Conservation (phyloP, 2,329 filamentous ascomycete species). For the Aspergillus ochraceoroseus region DNA sequence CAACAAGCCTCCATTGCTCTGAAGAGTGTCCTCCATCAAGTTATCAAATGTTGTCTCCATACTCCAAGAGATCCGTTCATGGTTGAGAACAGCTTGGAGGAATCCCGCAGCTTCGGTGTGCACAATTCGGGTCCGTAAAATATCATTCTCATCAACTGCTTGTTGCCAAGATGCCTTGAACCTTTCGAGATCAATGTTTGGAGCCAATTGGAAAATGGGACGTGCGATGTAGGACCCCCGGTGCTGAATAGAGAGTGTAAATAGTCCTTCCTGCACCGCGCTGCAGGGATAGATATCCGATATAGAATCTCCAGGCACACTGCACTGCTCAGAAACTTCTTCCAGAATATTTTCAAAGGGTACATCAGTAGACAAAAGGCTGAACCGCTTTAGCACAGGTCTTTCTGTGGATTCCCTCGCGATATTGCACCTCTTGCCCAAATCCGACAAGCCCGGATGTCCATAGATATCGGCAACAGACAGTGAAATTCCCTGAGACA, state of each 20-base stretch:
- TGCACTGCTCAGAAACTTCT: conserved; percentile 32
- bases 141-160: conserved; percentile 43
- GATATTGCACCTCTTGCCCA: conserved; percentile 35
- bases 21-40: conserved; percentile 23
- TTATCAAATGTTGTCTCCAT: conserved; percentile 26
- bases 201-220: conserved; percentile 40
- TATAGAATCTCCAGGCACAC: conserved; percentile 28
- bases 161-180: conserved; percentile 48
- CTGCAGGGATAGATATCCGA: conserved; percentile 44
- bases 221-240: conserved; percentile 48
- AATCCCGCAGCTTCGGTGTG: conserved; percentile 37
- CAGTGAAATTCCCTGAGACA: conserved; percentile 38
- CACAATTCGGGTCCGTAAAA: conserved; percentile 48
- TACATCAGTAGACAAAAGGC: conserved; percentile 24
- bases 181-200: conserved; percentile 37
- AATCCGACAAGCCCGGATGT: conserved; percentile 41
- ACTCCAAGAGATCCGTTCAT: conserved; percentile 35
- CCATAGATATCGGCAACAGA: conserved; percentile 45
- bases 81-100: conserved; percentile 40
- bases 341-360: conserved; percentile 23
- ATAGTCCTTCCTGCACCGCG: conserved; percentile 44
- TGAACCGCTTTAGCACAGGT: conserved; percentile 26
- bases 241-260: conserved; percentile 48
- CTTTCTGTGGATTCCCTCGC: neutral
- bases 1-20: conserved; percentile 35